phyloP scores from a whole-genome alignment of 768 basidiomycete species.

The Lactifluus volemus region DNA sequence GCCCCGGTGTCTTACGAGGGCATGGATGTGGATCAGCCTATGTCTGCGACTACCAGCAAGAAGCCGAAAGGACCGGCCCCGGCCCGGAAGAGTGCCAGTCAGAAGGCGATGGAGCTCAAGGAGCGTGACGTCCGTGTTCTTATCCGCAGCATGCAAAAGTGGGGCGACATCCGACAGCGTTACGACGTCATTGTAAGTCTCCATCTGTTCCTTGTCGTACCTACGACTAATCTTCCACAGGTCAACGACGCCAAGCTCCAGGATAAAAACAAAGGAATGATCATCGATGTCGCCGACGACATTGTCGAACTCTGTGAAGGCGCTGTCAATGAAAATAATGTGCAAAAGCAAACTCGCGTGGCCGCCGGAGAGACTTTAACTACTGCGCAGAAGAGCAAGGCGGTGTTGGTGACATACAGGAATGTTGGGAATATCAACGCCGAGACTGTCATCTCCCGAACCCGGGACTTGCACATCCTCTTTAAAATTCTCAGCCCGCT shows the following conservation, averaged over 20 bases:
- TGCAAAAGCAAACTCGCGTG: constrained; percentile 64
- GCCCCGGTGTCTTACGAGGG: constrained; percentile 88
- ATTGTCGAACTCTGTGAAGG: constrained; percentile 78
- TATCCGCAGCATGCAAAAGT: constrained; percentile 90
- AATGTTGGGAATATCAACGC: constrained; percentile 94
- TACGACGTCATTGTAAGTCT: constrained; percentile 86
- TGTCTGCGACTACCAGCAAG: constrained; percentile 53
- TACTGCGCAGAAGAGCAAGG: constrained; percentile 94
- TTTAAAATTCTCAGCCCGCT: constrained; percentile 68
- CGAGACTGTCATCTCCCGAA: constrained; percentile 87
- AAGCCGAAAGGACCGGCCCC: constrained; percentile 65
- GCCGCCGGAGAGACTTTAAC: constrained; percentile 83
- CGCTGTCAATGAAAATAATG: constrained; percentile 79
- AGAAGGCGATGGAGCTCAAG: constrained; percentile 94
- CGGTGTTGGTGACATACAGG: constrained; percentile 85
- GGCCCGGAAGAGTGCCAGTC: constrained; percentile 82
- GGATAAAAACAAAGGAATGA: constrained; percentile 90
- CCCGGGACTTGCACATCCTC: constrained; percentile 82
- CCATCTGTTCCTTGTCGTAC: not conserved
- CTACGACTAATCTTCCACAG: constrained; percentile 32
- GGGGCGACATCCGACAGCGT: constrained; percentile 94
- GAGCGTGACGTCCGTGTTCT: constrained; percentile 95
- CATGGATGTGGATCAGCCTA: constrained; percentile 80
- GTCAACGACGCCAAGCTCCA: constrained; percentile 83
- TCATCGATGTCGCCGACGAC: constrained; percentile 86